Base-by-base conservation (phyloP, 106 monocot species). In the Acorus calamus region DNA sequence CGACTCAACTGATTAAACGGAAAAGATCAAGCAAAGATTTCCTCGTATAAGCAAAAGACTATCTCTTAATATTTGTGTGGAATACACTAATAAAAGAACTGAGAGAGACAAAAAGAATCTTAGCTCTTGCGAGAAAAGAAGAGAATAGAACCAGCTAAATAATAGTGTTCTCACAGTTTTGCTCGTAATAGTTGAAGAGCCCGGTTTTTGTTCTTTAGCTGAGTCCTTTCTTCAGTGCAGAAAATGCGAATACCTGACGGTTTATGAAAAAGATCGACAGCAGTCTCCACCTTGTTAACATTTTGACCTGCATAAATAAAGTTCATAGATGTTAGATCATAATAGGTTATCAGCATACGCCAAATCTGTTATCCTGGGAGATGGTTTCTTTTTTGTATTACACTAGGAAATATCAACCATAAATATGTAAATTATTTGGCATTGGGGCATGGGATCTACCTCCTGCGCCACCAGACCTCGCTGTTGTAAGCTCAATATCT, bases 261-360 rank as follows among this genome's bases (percentile, higher is more conserved):
- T 71, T 89, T 96, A 74, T 96, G 94, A 59, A 87, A 71, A 75
- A 96, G 94, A 53, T 90, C 94, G 54, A 90, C 68, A 51, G 94
- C 94, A 59, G 94, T 96, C 79, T 96, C 94, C 59, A 96, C 94
- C 76, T 96, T 96, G 74, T 96, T 96, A 50, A 96, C 94, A 78
- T 96, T 94, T 73, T 90, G 94, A 62, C 94, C 94, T 94, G 84
- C 66, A 84, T 14, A 55, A 28, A 61, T 52, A 7, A 72, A 69
- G 7, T 55, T 8, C 1, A 3, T n/a, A 50, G 8, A 49, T 59
- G 47, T 59, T 10, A 47, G 14, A 12, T 50, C 44, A 47, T 13
- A 11, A 5, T 50, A 2, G 41, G 28, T 41, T 10, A 12, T 5
- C 44, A n/a, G 11, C 8, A 50, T 10, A 8, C 4, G 59, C 44